Evolutionary conservation across 352 stramenopile genomes (phyloP).

Genomic region (Globisporangium cederbergense): DNA sequence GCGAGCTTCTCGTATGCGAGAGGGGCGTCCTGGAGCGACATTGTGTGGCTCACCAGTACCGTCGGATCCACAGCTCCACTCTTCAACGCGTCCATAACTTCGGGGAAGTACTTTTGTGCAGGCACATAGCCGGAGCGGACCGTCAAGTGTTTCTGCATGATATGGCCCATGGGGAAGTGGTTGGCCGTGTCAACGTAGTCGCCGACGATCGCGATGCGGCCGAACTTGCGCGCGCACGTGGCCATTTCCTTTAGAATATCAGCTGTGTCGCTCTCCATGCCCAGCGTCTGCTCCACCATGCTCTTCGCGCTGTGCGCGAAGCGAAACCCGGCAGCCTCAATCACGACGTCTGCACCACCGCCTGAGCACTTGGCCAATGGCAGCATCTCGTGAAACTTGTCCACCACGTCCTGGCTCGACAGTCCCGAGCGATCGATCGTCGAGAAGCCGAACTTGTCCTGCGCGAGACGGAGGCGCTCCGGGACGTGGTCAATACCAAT

Average conservation of each 20-base stretch:
- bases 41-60: conserved; percentile 25
- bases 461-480: conserved; percentile 29
- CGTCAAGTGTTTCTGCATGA: conserved; percentile 43
- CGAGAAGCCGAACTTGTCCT: conserved; percentile 31
- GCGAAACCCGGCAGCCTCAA: conserved; percentile 36
- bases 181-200: conserved; percentile 31
- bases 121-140: conserved; percentile 29
- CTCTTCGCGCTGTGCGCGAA: conserved; percentile 20
- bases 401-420: conserved; percentile 27
- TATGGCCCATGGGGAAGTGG: conserved; percentile 38
- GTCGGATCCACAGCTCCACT: conserved; percentile 26
- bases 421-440: conserved; percentile 25
- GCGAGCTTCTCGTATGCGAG: conserved; percentile 30
- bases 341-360: conserved; percentile 36
- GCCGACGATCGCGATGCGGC: conserved; percentile 26
- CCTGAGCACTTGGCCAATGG: conserved; percentile 16
- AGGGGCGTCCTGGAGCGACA: conserved; percentile 29
- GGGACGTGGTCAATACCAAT: conserved; percentile 37
- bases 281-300: conserved; percentile 25
- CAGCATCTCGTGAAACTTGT: conserved; percentile 27
- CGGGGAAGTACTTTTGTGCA: conserved; percentile 30
- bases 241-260: conserved; percentile 33
- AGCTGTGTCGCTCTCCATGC: conserved; percentile 23
- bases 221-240: conserved; percentile 31
- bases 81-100: conserved; percentile 26